Evolutionary conservation across 2,329 filamentous ascomycete genomes (phyloP), one percentile per base, ranked within the genome.

Genomic region (Stenocarpella maydis): DNA sequence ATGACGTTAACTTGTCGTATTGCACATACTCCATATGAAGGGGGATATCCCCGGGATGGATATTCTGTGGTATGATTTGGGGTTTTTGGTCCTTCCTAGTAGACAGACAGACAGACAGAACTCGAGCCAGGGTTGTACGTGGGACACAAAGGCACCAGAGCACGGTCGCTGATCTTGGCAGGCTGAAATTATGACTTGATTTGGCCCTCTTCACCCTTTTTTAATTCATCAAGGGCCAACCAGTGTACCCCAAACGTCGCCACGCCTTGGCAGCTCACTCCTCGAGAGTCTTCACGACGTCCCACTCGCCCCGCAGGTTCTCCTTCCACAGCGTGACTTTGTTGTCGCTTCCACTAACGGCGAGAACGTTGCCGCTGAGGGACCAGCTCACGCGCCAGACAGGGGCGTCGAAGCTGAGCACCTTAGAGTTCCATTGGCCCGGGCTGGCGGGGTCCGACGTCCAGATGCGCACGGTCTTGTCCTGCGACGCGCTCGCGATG

Each of bases 331-430:
- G 82, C 66, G 92, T 97, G 68, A 99, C 95, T 83, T 97, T 95
- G 86, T 99, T 99, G 82, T 99, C 95, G 31, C 92, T 93, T 47
- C 94, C 94, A 78, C 92, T 96, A 72, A 98, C 94, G 12, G 96
- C 96, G 75, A 99, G 86, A 24, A 98, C 95, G 79, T 99, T 99
- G 65, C 96, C 96, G 80, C 94, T 97, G 78, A 98, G 85, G 76
- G 94, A 97, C 96, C 96, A 99, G 86, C 94, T 98, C 54, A 98
- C 96, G 68, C 96, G 90, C 96, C 96, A 99, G 70, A 97, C 88
- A 55, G 95, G 91, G 5, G 92, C 90, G 71, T 98, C 95, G 75
- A 99, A 97, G 76, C 91, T 89, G 73, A 99, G 86, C 49, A 92
- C 89, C 80, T 97, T 96, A 81, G 89, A 91, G 69, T 91, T 89